phyloP scores from a whole-genome alignment of 495 filamentous ascomycete genomes.

The Friedmanniomyces endolithicus region DNA sequence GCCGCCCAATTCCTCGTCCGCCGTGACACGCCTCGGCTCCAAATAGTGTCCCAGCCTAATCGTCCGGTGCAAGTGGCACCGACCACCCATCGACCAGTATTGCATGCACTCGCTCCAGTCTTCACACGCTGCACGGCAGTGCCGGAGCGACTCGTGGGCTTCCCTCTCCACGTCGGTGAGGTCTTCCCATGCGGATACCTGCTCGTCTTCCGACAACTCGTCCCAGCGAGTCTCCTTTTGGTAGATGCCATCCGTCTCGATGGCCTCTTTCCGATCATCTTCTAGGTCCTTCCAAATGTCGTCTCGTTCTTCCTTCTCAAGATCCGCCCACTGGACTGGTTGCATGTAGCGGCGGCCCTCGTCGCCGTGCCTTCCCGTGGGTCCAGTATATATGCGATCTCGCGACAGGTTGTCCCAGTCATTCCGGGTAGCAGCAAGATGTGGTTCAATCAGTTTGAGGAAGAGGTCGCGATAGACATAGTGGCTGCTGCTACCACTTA shows the following conservation, averaged over 20 bases:
- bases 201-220: background rate
- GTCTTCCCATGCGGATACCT: background rate
- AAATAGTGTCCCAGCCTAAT: constrained; percentile 5
- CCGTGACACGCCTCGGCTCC: background rate
- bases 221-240: background rate
- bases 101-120: constrained; percentile 7
- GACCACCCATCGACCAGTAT: background rate
- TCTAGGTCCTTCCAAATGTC: background rate
- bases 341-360: background rate
- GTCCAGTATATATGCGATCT: background rate
- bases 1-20: background rate
- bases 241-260: background rate
- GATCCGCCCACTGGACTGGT: background rate
- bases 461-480: constrained; percentile 7
- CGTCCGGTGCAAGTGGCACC: constrained; percentile 3
- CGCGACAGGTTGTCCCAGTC: constrained; percentile 1
- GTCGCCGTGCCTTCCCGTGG: background rate
- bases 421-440: background rate
- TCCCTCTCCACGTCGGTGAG: background rate
- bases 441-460: background rate
- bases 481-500: background rate
- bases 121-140: constrained; percentile 1
- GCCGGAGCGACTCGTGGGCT: background rate
- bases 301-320: background rate
- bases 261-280: background rate